A percentile compares a stretch with the other conserved stretches of the same genome.
These are phyloP conservation scores for Bisporella sp. DNA, from an alignment of 2,329 filamentous ascomycete genomes.

Conservation along the genomic window DNA sequence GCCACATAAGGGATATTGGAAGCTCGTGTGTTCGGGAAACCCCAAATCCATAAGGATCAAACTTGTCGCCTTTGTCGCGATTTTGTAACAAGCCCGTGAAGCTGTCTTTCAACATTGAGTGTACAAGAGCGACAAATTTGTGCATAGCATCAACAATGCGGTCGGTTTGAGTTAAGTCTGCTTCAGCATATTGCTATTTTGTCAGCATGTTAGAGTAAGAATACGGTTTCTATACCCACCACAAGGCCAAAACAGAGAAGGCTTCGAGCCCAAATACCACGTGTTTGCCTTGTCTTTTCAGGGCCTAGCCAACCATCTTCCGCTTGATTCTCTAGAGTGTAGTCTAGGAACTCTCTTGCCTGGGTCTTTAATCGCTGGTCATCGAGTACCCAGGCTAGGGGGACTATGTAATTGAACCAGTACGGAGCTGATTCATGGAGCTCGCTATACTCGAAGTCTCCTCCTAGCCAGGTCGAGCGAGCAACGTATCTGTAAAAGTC, in stretches of 20 bases:
- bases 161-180: conserved; percentile 34
- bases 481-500: conserved; percentile 50
- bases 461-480: conserved; percentile 43
- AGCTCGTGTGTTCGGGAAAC: conserved; percentile 32
- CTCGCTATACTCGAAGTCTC: conserved; percentile 41
- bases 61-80: conserved; percentile 34
- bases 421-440: conserved; percentile 44
- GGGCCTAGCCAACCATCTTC: conserved; percentile 51
- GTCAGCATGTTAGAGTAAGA: background rate
- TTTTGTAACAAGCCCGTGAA: background rate
- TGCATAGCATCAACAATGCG: conserved; percentile 40
- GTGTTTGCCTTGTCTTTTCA: conserved; percentile 34
- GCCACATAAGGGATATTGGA: conserved; percentile 32
- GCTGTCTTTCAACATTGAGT: background rate
- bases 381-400: conserved; percentile 44
- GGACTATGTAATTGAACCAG: conserved; percentile 51
- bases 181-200: conserved; percentile 35
- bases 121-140: background rate
- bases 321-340: conserved; percentile 40
- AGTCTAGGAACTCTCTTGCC: conserved; percentile 36
- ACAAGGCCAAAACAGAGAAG: conserved; percentile 43
- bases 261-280: conserved; percentile 47
- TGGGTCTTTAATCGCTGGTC: conserved; percentile 41
- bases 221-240: background rate
- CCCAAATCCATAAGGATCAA: conserved; percentile 32